Conservation (phyloP, 2,329 filamentous ascomycete species). For the Huntiella omanensis region DNA sequence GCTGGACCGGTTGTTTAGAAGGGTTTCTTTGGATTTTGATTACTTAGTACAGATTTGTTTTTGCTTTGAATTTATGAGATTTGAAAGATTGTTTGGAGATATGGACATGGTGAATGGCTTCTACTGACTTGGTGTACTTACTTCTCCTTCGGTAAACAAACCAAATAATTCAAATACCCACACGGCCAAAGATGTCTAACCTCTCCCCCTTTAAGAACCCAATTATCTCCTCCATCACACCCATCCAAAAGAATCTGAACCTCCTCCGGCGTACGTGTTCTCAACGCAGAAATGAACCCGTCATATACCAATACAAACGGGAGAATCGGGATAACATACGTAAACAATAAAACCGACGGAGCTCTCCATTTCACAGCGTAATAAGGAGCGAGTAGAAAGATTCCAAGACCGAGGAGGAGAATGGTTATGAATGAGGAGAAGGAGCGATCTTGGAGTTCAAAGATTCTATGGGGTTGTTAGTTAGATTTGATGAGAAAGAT, state of each 20-base stretch:
- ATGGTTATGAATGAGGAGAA: constrained; percentile 34
- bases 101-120: not conserved
- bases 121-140: not conserved
- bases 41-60: constrained; percentile 3
- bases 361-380: constrained; percentile 34
- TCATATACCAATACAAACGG: constrained; percentile 52
- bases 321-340: constrained; percentile 46
- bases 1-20: constrained; percentile 29
- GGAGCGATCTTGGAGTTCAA: constrained; percentile 54
- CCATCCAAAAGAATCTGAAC: constrained; percentile 38
- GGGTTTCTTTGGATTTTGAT: not conserved
- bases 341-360: constrained; percentile 40
- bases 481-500: constrained; percentile 2
- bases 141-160: constrained; percentile 23
- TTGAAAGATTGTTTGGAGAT: constrained; percentile 1
- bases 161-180: constrained; percentile 32
- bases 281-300: constrained; percentile 45
- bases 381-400: constrained; percentile 31
- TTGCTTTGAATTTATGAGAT: constrained; percentile 4
- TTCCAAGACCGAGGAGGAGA: constrained; percentile 31
- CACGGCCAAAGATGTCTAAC: constrained; percentile 30
- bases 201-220: constrained; percentile 30
- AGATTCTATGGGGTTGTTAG: constrained; percentile 24
- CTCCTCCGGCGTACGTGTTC: constrained; percentile 49
- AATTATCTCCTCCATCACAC: constrained; percentile 26